Evolutionary conservation across 2,329 filamentous ascomycete genomes (phyloP), one percentile per base, ranked within the genome.

Genomic region (Gaeumannomyces tritici): DNA sequence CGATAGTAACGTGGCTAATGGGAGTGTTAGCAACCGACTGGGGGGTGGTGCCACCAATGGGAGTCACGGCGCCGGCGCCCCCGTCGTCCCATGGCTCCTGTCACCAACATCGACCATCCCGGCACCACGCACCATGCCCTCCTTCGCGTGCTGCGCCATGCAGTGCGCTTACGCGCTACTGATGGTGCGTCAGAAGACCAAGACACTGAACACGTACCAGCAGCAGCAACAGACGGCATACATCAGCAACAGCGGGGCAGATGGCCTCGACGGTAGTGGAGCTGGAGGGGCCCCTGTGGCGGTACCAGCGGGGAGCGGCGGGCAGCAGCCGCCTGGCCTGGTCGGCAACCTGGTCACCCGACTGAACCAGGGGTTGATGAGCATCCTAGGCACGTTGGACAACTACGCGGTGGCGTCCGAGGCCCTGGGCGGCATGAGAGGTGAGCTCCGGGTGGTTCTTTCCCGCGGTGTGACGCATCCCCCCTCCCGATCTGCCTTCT

Each of bases 61-160:
- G 26, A 51, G 4, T 29, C 24, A 55, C 12, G 57, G 62, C 12
- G 72, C 73, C 6, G 33, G 58, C 33, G 28, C 31, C 21, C 27
- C 51, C 2, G 54, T 35, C 33, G 21, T 47, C 58, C 29, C 55
- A n/a, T 71, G 68, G 55, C 75, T 71, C 63, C 65, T 77, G 47
- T 72, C 73, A 12, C 70, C 73, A 15, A 70, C 70, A 12, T 77
- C 75, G 24, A 70, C 68, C 3, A 69, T 76, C 55, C 71, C 76
- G 24, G 73, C 75, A 5, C 76, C 76, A n/a, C 72, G 76, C 57
- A 78, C 75, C 51, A 77, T 79, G 75, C 77, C 77, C 21, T 73
- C 75, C 12, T 79, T 77, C 61, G 75, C 75, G 27, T 78, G 77
- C 64, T 78, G 76, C 61, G 77, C 77, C 7, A 79, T 79, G 77